These are phyloP conservation scores for Irpex sp. DNA, from an alignment of 1,284 basidiomycete species.

Conservation along the genomic window DNA sequence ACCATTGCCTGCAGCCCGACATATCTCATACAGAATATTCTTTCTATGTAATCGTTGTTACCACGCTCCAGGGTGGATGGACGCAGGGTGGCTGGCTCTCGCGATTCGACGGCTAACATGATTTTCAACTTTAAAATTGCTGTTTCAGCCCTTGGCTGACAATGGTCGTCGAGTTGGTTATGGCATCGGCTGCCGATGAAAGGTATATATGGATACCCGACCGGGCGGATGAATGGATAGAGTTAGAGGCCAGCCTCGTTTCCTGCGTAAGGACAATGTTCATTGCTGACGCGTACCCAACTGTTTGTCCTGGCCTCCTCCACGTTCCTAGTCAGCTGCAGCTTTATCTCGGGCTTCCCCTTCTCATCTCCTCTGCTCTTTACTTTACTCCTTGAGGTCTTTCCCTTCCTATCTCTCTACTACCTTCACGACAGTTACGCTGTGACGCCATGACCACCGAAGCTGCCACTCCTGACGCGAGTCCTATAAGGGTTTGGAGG, in stretches of 20 bases:
- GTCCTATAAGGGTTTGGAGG: not conserved
- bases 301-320: not conserved
- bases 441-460: not conserved
- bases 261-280: slow-evolving; percentile 2
- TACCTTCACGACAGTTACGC: not conserved
- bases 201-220: not conserved
- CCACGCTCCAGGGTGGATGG: not conserved
- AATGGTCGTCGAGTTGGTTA: not conserved
- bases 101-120: not conserved
- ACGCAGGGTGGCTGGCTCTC: not conserved
- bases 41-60: not conserved
- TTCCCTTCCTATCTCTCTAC: not conserved
- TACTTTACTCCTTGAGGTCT: not conserved
- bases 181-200: not conserved
- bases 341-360: not conserved
- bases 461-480: not conserved
- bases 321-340: slow-evolving; percentile 7
- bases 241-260: slow-evolving; percentile 6
- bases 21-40: not conserved
- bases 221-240: not conserved
- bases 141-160: slow-evolving; percentile 1
- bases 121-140: not conserved
- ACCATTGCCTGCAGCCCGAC: not conserved
- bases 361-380: not conserved
- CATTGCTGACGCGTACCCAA: not conserved